phyloP scores from a whole-genome alignment of 495 filamentous ascomycete species.

The Lasiosphaeris hirsuta region DNA sequence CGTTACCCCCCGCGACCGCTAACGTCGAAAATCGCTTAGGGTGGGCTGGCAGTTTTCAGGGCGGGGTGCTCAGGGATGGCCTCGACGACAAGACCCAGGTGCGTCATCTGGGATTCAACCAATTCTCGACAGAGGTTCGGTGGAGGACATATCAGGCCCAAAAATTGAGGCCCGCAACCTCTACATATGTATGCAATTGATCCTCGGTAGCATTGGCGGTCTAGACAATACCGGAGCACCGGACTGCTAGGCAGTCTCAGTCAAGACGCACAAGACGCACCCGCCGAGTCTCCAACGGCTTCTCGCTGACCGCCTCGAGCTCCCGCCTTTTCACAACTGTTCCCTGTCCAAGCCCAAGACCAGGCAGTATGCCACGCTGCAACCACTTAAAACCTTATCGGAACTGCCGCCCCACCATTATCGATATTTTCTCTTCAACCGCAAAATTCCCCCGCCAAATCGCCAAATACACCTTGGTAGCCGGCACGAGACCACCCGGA shows the following conservation, averaged over 20 bases:
- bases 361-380: constrained; percentile 3
- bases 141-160: too few relatives aligned
- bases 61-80: constrained; percentile 15
- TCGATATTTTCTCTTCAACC: constrained; percentile 4
- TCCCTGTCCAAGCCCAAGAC: not conserved
- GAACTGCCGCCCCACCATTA: constrained; percentile 27
- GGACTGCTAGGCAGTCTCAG: too few relatives aligned
- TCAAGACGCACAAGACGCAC: too few relatives aligned
- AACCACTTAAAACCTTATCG: constrained; percentile 27
- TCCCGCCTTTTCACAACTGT: not conserved
- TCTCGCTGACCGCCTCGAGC: constrained; percentile 1
- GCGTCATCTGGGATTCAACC: not conserved
- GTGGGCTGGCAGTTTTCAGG: not conserved
- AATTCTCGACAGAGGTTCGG: not conserved
- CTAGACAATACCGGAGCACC: too few relatives aligned
- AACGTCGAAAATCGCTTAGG: not conserved
- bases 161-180: too few relatives aligned
- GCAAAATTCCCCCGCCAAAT: constrained; percentile 1
- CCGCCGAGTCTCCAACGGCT: not conserved
- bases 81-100: not conserved
- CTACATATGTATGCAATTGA: too few relatives aligned
- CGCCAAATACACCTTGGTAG: not conserved
- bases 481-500: not conserved
- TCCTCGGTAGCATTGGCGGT: too few relatives aligned
- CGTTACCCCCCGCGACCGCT: constrained; percentile 32